Conservation (phyloP, 2,329 filamentous ascomycete species). For the Trichophyton schoenleinii region DNA sequence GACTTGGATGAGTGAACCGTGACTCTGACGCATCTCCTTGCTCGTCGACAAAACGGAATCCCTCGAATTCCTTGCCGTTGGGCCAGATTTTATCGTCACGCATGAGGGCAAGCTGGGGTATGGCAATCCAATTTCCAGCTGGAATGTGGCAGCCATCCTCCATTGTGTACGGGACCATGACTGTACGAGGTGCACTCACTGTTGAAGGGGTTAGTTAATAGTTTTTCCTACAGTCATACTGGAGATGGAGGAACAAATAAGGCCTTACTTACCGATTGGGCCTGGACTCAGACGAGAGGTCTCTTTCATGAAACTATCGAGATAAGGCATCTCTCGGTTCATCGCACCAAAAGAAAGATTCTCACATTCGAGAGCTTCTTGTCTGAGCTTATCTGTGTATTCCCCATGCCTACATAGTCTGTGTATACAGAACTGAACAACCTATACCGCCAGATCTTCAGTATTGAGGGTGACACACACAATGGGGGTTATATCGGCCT, state of each 20-base stretch:
- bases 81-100: neutral
- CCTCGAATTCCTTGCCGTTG: neutral
- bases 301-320: slow-evolving; percentile 19
- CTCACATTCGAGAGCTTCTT: slow-evolving; percentile 12
- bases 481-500: neutral
- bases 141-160: neutral
- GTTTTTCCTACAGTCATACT: neutral
- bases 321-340: slow-evolving; percentile 9
- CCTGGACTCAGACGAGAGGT: slow-evolving; percentile 13
- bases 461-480: neutral
- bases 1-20: neutral
- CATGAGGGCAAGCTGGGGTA: neutral
- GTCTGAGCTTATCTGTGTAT: slow-evolving; percentile 14
- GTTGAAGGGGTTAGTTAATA: neutral
- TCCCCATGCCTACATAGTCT: slow-evolving; percentile 13
- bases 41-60: neutral
- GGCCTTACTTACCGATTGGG: slow-evolving; percentile 9
- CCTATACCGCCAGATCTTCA: neutral
- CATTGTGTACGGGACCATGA: neutral
- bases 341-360: slow-evolving; percentile 6
- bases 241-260: neutral
- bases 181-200: neutral
- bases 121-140: neutral
- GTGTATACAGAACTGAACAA: neutral
- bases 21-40: neutral